phyloP scores from a whole-genome alignment of 352 stramenopile genomes.

The Globisporangium viniferum region DNA sequence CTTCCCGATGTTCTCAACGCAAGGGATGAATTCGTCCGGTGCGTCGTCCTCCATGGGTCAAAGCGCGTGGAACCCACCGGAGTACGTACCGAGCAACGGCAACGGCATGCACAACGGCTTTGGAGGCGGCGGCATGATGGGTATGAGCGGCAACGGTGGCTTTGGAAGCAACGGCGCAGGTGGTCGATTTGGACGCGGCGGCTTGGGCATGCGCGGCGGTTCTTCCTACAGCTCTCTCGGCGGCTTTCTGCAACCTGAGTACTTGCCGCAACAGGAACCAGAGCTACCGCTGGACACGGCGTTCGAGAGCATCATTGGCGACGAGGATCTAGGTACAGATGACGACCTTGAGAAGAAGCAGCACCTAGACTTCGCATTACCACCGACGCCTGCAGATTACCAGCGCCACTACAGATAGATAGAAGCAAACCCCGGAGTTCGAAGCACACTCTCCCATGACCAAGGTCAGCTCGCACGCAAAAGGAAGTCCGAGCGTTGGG shows the following conservation, averaged over 20 bases:
- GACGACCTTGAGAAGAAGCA: slow-evolving; percentile 23
- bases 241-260: slow-evolving; percentile 61
- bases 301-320: slow-evolving; percentile 34
- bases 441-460: neutral
- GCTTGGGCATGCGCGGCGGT: slow-evolving; percentile 32
- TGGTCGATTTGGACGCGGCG: slow-evolving; percentile 15
- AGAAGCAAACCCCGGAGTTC: neutral
- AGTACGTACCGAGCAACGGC: slow-evolving; percentile 16
- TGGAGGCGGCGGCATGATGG: slow-evolving; percentile 38
- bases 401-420: slow-evolving; percentile 42
- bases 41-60: slow-evolving; percentile 10
- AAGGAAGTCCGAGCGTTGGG: neutral
- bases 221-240: slow-evolving; percentile 53
- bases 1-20: slow-evolving; percentile 58
- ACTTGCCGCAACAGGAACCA: slow-evolving; percentile 37
- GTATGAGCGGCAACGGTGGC: slow-evolving; percentile 27
- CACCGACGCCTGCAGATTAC: slow-evolving; percentile 16
- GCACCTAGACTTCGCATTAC: slow-evolving; percentile 20
- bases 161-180: slow-evolving; percentile 15
- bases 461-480: neutral
- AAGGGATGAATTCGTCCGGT: slow-evolving; percentile 8
- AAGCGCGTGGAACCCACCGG: slow-evolving; percentile 24
- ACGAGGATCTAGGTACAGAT: slow-evolving; percentile 11
- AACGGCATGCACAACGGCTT: slow-evolving; percentile 34
- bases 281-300: slow-evolving; percentile 48